phyloP scores from a whole-genome alignment of 192 early-diverging fungal species.

The Paraglomus brasilianum region DNA sequence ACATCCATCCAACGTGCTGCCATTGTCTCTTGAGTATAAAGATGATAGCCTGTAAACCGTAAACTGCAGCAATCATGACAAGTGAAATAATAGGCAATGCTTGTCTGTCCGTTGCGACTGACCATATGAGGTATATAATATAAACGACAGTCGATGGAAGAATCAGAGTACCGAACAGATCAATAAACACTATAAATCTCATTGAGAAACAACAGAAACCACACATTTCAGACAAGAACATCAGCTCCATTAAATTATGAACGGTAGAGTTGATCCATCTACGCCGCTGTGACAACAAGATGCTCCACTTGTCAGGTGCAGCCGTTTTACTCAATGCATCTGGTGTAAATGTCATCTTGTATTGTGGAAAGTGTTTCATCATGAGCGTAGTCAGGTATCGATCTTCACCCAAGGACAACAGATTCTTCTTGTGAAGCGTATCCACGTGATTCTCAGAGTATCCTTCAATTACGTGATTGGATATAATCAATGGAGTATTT shows the following conservation, averaged over 20 bases:
- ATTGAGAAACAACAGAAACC: conserved; percentile 98
- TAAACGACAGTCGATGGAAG: conserved; percentile 82
- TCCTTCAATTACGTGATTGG: conserved; percentile 75
- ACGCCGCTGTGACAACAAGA: conserved; percentile 92
- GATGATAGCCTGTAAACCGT: conserved; percentile 84
- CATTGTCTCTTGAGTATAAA: conserved; percentile 58
- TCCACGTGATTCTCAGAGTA: conserved; percentile 92
- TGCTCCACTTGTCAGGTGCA: conserved; percentile 85
- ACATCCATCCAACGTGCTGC: conserved; percentile 82
- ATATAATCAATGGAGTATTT: conserved; percentile 76
- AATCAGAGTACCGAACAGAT: conserved; percentile 79
- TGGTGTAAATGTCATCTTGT: conserved; percentile 89
- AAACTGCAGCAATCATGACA: conserved; percentile 76
- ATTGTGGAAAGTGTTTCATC: conserved; percentile 96
- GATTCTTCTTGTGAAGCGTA: conserved; percentile 96
- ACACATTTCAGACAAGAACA: conserved; percentile 85
- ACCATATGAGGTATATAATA: conserved; percentile 72
- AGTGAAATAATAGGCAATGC: conserved; percentile 80
- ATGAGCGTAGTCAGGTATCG: conserved; percentile 95
- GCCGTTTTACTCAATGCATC: conserved; percentile 90
- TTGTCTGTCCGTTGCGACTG: conserved; percentile 59
- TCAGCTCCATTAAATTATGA: conserved; percentile 90
- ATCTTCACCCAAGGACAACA: conserved; percentile 95
- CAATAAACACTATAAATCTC: conserved; percentile 94
- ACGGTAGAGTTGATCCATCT: conserved; percentile 99